Conservation (phyloP, 2,329 filamentous ascomycete species). For the Xylaria sp. region DNA sequence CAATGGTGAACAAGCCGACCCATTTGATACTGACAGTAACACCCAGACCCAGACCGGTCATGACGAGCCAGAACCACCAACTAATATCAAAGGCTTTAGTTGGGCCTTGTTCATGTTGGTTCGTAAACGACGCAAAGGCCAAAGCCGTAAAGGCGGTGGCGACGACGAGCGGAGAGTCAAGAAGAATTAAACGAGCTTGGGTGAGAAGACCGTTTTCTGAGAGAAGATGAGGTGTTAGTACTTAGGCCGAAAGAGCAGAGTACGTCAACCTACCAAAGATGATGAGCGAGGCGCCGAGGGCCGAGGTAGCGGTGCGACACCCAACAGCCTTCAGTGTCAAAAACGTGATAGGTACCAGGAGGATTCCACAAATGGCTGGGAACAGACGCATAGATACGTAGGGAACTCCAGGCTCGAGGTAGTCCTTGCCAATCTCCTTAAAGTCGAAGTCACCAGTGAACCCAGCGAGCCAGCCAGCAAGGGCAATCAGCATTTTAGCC, state of each 20-base stretch:
- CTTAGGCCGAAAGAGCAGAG: not conserved
- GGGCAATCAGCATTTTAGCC: constrained; percentile 94
- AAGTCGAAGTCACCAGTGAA: constrained; percentile 98
- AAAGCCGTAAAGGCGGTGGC: constrained; percentile 93
- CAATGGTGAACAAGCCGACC: constrained; percentile 98
- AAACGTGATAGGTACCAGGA: constrained; percentile 92
- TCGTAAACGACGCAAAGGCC: constrained; percentile 91
- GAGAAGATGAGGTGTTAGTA: constrained; percentile 45
- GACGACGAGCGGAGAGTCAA: constrained; percentile 93
- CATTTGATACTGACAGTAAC: constrained; percentile 97
- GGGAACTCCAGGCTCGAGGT: constrained; percentile 90
- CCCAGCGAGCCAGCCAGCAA: constrained; percentile 93
- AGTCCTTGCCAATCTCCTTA: constrained; percentile 99
- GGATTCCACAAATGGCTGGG: constrained; percentile 87
- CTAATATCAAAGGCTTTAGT: constrained; percentile 84
- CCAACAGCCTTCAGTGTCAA: constrained; percentile 90
- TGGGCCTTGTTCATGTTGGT: constrained; percentile 94
- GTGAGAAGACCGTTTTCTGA: constrained; percentile 94
- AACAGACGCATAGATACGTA: constrained; percentile 98
- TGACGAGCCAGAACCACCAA: constrained; percentile 98
- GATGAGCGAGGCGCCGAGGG: constrained; percentile 84
- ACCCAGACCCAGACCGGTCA: constrained; percentile 87
- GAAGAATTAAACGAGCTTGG: constrained; percentile 92
- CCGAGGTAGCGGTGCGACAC: constrained; percentile 85
- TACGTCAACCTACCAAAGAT: constrained; percentile 80